Conservation (phyloP, 805 yeast genomes). For the Metschnikowia kofuensis region DNA sequence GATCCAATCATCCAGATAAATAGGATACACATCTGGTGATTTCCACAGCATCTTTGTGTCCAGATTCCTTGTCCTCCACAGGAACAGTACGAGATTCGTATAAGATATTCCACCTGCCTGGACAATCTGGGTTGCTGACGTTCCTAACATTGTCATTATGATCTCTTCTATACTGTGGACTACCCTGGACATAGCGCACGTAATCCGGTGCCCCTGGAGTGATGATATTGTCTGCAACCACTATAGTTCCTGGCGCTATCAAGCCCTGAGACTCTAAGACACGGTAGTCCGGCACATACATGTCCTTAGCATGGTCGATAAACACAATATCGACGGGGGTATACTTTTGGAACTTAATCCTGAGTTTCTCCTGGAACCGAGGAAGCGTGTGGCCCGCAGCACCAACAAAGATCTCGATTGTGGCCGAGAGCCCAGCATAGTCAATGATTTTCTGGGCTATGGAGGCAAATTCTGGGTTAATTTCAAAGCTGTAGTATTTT, state of each 20-base stretch:
- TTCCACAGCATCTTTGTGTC: conserved; percentile 28
- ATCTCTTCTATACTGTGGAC: conserved; percentile 37
- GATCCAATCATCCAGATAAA: conserved; percentile 15
- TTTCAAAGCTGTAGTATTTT: conserved; percentile 34
- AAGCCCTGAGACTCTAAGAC: conserved; percentile 39
- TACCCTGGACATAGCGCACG: conserved; percentile 32
- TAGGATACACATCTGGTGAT: conserved; percentile 30
- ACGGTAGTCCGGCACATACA: conserved; percentile 41
- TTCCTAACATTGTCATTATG: conserved; percentile 26
- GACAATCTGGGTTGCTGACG: conserved; percentile 24
- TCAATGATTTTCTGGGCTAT: conserved; percentile 28
- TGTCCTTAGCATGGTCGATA: conserved; percentile 39
- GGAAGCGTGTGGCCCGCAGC: conserved; percentile 28
- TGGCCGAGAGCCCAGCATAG: conserved; percentile 31
- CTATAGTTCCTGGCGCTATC: conserved; percentile 36
- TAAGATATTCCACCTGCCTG: conserved; percentile 41
- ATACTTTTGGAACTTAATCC: conserved; percentile 9
- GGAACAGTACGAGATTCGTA: conserved; percentile 33
- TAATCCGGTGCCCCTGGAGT: conserved; percentile 41
- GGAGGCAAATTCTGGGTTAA: conserved; percentile 27
- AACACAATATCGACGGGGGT: conserved; percentile 34
- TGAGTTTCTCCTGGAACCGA: conserved; percentile 20
- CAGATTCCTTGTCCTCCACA: conserved; percentile 13
- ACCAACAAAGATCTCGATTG: conserved; percentile 33
- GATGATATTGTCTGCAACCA: conserved; percentile 38